phyloP scores from a whole-genome alignment of 352 stramenopile species.

The Phytophthora chlamydospora region DNA sequence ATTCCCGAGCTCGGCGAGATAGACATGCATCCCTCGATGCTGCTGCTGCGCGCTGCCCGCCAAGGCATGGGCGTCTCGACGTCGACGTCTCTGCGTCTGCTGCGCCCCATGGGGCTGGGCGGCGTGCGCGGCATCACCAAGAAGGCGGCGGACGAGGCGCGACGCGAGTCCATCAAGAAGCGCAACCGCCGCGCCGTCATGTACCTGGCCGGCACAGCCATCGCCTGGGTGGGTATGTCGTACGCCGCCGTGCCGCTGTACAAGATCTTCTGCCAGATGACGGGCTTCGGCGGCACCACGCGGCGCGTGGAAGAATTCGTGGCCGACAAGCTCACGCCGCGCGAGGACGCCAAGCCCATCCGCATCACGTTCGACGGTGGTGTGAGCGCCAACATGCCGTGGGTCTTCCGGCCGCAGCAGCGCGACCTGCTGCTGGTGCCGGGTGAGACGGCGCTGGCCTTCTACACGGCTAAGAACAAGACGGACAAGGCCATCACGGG shows the following conservation, averaged over 20 bases:
- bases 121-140: constrained; percentile 54
- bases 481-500: constrained; percentile 97
- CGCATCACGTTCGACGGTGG: constrained; percentile 97
- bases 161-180: constrained; percentile 70
- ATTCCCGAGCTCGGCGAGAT: constrained; percentile 32
- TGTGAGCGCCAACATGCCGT: constrained; percentile 95
- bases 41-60: constrained; percentile 30
- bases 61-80: constrained; percentile 17
- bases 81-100: constrained; percentile 15
- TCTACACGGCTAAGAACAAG: constrained; percentile 99
- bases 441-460: constrained; percentile 98
- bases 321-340: constrained; percentile 88
- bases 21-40: constrained; percentile 36
- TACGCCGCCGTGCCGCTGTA: constrained; percentile 99
- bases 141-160: constrained; percentile 50
- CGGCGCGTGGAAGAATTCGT: constrained; percentile 79
- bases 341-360: constrained; percentile 92
- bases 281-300: constrained; percentile 96
- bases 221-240: constrained; percentile 94
- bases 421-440: constrained; percentile 93
- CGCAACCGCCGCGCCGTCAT: constrained; percentile 92
- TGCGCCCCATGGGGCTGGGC: constrained; percentile 12
- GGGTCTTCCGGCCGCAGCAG: constrained; percentile 97
- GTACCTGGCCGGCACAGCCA: constrained; percentile 93
- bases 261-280: constrained; percentile 99